Evolutionary conservation across 169 alveolate species (phyloP), one percentile per base, ranked within the genome.

Genomic region (Eimeria praecox): DNA sequence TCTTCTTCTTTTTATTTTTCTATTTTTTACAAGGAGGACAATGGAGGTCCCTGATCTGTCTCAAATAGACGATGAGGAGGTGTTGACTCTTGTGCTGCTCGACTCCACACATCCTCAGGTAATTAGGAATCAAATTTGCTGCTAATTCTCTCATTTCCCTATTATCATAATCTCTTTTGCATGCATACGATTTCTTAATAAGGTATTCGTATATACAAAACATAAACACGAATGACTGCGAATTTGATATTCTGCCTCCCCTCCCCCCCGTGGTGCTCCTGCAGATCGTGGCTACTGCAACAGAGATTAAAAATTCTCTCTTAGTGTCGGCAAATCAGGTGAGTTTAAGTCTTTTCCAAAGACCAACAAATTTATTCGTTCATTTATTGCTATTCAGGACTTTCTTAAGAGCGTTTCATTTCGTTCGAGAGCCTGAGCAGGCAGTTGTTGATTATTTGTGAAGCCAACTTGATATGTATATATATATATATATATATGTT

Each of bases 31-130:
- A 33, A 40, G 66, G 9, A 40, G 22, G 77, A 71, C 89, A 35
- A 90, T 90, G 95, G 90, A 46, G 78, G 40, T 59, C 42, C 66
- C 87, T 0, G 95, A 92, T 42, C 85, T 85, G 18, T 54, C 90
- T 0, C 91, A 83, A 35, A 40, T 92, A 46, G 95, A 92, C 85
- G 95, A 92, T n/a, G 95, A 92, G 46, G 95, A 85, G 59, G 91
- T 92, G 38, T 80, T 92, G 54, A 92, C 95, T 40, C 95, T 92
- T 22, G 87, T 92, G 33, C 83, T 75, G 0, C 91, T 92, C 10
- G 90, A 75, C 44, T 92, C 95, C 1, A 75, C 83, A 54, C 95
- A 92, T 44, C 95, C 95, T 22, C 92, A 54, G 77, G 92, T 83
- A 80, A 44, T 44, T 44, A 16, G n/a, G n/a, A n/a, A n/a, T n/a